These are phyloP conservation scores for Daphne laureola DNA, from an alignment of 441 rosid genomes.

Conservation along the genomic window DNA sequence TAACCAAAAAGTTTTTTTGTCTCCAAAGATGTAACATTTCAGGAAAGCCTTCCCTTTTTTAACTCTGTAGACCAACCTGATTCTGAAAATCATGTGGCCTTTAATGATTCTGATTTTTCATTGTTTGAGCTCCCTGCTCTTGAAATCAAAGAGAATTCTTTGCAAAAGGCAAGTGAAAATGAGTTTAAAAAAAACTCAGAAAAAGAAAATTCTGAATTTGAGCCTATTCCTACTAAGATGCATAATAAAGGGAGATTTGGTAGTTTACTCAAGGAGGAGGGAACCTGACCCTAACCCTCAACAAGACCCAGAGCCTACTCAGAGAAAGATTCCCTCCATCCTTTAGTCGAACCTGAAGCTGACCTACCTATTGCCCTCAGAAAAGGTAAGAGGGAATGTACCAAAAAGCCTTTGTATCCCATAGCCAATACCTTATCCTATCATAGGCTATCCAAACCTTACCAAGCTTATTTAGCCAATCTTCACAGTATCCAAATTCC, in stretches of 20 bases:
- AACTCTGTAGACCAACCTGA: not conserved
- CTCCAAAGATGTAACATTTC: not conserved
- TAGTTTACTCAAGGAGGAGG: not conserved
- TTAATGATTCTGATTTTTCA: no score
- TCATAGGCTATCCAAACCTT: conserved; percentile 1
- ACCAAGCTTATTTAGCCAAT: not conserved
- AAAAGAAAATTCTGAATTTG: no score
- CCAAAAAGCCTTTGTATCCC: conserved; percentile 7
- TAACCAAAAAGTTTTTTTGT: not conserved
- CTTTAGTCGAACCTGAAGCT: not conserved
- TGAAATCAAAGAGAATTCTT: not conserved
- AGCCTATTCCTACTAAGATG: no score
- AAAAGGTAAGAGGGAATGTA: conserved; percentile 8
- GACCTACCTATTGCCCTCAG: conserved; percentile 2
- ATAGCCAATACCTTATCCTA: conserved; percentile 4
- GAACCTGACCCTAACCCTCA: not conserved
- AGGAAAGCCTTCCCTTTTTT: not conserved
- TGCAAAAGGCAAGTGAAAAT: no score
- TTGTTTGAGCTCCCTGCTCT: no score
- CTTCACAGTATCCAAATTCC: conserved; percentile 1
- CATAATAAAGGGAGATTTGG: no score
- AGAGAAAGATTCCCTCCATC: not conserved
- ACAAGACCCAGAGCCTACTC: not conserved
- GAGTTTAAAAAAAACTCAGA: no score
- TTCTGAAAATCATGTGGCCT: no score